A percentile compares a stretch with the other conserved stretches of the same genome.
Evolutionary conservation across 1,284 basidiomycete species (phyloP).

Genomic region (Calocybe gambosa): DNA sequence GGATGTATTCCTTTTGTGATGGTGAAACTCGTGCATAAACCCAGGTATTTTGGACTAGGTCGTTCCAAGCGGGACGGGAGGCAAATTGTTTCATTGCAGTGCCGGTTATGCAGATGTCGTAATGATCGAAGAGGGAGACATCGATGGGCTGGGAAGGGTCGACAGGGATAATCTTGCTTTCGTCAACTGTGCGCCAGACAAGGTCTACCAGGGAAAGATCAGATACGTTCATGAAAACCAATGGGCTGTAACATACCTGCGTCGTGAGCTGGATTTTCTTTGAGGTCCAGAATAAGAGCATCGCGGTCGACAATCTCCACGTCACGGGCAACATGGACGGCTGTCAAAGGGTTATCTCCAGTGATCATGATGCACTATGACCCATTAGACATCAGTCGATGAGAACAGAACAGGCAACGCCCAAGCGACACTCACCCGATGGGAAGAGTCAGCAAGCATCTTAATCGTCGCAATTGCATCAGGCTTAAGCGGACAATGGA

Average conservation of each 20-base stretch:
- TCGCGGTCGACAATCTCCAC: constrained; percentile 96
- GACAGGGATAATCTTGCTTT: constrained; percentile 79
- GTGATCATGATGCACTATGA: constrained; percentile 93
- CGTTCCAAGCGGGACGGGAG: constrained; percentile 55
- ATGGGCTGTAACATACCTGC: constrained; percentile 37
- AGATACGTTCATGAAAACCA: neutral
- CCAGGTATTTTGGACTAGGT: constrained; percentile 89
- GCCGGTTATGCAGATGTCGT: constrained; percentile 94
- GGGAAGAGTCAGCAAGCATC: constrained; percentile 91
- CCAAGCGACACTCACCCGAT: constrained; percentile 68
- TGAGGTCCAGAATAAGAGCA: constrained; percentile 83
- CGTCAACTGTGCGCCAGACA: constrained; percentile 92
- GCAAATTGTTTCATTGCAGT: constrained; percentile 85
- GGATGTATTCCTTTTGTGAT: constrained; percentile 87
- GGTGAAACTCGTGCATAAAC: constrained; percentile 98
- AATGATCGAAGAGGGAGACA: constrained; percentile 67
- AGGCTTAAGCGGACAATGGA: constrained; percentile 93
- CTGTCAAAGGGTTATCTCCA: constrained; percentile 93
- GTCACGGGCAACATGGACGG: constrained; percentile 87
- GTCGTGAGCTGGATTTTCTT: constrained; percentile 70
- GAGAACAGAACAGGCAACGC: neutral
- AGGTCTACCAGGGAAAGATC: constrained; percentile 45
- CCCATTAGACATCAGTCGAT: neutral
- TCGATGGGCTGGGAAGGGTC: constrained; percentile 77
- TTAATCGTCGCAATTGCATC: constrained; percentile 86